phyloP scores from a whole-genome alignment of 2,329 filamentous ascomycete genomes.

The Harringtonia lauricola region DNA sequence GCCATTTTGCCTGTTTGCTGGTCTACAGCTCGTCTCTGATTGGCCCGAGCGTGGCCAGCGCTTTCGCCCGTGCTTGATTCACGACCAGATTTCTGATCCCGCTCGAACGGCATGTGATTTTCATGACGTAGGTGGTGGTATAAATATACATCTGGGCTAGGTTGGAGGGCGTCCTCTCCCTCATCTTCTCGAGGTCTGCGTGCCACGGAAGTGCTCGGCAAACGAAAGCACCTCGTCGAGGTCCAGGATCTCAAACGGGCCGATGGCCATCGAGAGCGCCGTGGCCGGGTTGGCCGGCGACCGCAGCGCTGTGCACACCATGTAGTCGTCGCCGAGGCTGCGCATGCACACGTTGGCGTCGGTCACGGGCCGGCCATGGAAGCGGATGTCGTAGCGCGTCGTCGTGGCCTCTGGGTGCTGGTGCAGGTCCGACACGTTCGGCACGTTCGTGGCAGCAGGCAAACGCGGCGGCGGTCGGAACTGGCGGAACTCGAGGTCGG shows the following conservation, averaged over 20 bases:
- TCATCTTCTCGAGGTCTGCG: slow-evolving; percentile 18
- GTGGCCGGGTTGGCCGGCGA: slow-evolving; percentile 24
- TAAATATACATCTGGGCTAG: too few species aligned
- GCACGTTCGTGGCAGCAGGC: slow-evolving; percentile 4
- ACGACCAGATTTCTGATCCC: too few species aligned
- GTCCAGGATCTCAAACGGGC: slow-evolving; percentile 28
- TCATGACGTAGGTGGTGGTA: too few species aligned
- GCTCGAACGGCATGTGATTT: too few species aligned
- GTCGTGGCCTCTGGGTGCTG: slow-evolving; percentile 23
- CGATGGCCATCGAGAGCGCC: slow-evolving; percentile 27
- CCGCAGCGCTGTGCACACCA: slow-evolving; percentile 41
- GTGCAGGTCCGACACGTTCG: slow-evolving; percentile 12
- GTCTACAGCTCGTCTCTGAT: too few species aligned
- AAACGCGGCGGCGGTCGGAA: slow-evolving; percentile 42
- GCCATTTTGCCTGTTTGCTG: too few species aligned
- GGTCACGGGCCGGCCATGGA: slow-evolving; percentile 25
- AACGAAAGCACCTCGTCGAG: slow-evolving; percentile 34
- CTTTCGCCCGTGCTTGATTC: too few species aligned
- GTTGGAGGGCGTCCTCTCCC: too few species aligned
- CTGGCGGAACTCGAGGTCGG: slow-evolving; percentile 55
- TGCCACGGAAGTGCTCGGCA: slow-evolving; percentile 16
- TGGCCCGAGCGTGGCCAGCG: too few species aligned
- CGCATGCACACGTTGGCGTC: slow-evolving; percentile 31
- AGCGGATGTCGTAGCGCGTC: slow-evolving; percentile 24
- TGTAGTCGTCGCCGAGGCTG: slow-evolving; percentile 37